Evolutionary conservation across 2,329 filamentous ascomycete genomes (phyloP).

Genomic region (Colletotrichum sojae): DNA sequence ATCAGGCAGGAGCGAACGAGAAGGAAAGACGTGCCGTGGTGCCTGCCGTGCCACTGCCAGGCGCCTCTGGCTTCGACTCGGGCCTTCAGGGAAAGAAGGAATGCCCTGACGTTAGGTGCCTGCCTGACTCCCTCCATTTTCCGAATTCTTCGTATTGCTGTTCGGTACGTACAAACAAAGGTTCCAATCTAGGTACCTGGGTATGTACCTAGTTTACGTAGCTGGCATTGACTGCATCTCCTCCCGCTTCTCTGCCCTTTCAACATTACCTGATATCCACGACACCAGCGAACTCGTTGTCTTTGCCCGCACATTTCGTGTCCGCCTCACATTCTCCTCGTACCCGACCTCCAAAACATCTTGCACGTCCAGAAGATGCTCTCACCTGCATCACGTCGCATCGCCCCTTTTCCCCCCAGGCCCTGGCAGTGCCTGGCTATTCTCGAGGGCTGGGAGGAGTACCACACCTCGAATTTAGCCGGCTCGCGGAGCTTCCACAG

Average conservation of each 20-base stretch:
- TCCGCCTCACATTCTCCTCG: background rate
- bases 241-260: background rate
- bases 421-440: background rate
- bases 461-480: conserved; percentile 29
- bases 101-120: background rate
- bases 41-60: conserved; percentile 22
- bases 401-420: conserved; percentile 9
- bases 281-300: background rate
- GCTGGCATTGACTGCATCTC: background rate
- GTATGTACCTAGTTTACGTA: no score
- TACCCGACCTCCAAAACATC: background rate
- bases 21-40: conserved; percentile 16
- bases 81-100: background rate
- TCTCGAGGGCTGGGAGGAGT: background rate
- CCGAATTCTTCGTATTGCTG: no score
- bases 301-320: no score
- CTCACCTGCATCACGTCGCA: conserved; percentile 2
- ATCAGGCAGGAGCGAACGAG: background rate
- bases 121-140: background rate
- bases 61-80: background rate
- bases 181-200: no score
- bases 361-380: conserved; percentile 1
- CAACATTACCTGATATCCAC: background rate
- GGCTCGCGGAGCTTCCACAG: conserved; percentile 20
- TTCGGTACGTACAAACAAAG: no score